These are phyloP conservation scores for Phytophthora citrophthora DNA, from an alignment of 352 stramenopile species.

Conservation along the genomic window DNA sequence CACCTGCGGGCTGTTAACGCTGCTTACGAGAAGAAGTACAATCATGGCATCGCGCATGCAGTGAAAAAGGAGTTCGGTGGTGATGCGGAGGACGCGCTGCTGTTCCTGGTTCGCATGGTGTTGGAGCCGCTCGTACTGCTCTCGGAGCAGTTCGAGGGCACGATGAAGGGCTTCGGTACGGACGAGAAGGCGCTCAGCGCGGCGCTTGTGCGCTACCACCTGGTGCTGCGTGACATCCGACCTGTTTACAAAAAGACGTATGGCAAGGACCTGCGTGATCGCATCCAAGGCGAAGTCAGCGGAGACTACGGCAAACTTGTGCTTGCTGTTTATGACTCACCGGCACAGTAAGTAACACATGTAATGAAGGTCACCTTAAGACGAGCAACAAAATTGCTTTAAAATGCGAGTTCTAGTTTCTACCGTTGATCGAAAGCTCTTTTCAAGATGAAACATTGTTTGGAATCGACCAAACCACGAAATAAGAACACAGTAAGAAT, in stretches of 20 bases:
- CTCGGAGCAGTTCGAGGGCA: conserved; percentile 72
- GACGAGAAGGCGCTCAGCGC: conserved; percentile 69
- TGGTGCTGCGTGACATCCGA: conserved; percentile 74
- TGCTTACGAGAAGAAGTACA: conserved; percentile 66
- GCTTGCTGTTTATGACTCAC: conserved; percentile 58
- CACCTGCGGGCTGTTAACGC: conserved; percentile 65
- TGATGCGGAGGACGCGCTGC: conserved; percentile 56
- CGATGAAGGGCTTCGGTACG: conserved; percentile 80
- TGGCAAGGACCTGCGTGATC: conserved; percentile 78
- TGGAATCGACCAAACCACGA: too few relatives aligned
- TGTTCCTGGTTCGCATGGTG: conserved; percentile 71
- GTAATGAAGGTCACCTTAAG: too few relatives aligned
- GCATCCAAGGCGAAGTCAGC: conserved; percentile 82
- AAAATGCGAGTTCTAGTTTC: too few relatives aligned
- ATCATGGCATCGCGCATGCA: conserved; percentile 64
- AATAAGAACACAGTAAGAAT: too few relatives aligned
- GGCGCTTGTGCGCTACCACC: conserved; percentile 80
- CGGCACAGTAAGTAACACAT: conserved; percentile 18
- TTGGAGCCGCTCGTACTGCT: conserved; percentile 65
- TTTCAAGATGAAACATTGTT: too few relatives aligned
- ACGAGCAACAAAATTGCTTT: too few relatives aligned
- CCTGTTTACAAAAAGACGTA: conserved; percentile 83
- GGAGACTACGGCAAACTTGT: conserved; percentile 79
- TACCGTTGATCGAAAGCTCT: too few relatives aligned
- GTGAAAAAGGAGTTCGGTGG: conserved; percentile 76